Percentiles rank a stretch among this genome's conserved stretches.
These are phyloP conservation scores for Cryphonectria naterciae DNA, from an alignment of 2,329 filamentous ascomycete genomes.

Conservation along the genomic window DNA sequence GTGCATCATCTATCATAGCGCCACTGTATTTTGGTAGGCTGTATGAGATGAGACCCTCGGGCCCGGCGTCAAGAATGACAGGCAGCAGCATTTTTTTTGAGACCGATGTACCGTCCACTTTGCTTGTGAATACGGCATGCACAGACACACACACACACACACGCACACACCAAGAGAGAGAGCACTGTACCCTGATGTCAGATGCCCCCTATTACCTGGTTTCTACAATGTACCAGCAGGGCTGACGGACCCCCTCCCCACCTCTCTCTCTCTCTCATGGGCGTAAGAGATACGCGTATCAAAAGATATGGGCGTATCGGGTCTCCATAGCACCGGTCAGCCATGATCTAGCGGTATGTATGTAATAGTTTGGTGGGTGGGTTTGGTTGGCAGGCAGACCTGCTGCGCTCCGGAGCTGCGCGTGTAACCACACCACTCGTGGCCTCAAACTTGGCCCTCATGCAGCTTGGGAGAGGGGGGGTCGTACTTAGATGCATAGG, in stretches of 20 bases:
- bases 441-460: constrained; percentile 7
- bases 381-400: not conserved
- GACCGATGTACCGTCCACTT: not conserved
- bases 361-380: not conserved
- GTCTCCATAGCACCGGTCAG: not conserved
- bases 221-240: not conserved
- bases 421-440: constrained; percentile 3
- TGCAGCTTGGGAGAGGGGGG: not conserved
- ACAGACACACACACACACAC: too few relatives aligned
- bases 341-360: not conserved
- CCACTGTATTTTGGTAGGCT: not conserved
- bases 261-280: not conserved
- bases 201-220: not conserved
- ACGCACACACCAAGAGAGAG: not conserved
- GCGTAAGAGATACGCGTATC: not conserved
- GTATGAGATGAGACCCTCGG: not conserved
- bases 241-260: not conserved
- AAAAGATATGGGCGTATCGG: not conserved
- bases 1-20: not conserved
- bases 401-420: not conserved
- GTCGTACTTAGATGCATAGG: constrained; percentile 10
- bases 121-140: not conserved
- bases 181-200: not conserved
- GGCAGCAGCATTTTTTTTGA: not conserved
- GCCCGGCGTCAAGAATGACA: not conserved